phyloP scores from a whole-genome alignment of 305 asterid species.

The Fraxinus nigra region DNA sequence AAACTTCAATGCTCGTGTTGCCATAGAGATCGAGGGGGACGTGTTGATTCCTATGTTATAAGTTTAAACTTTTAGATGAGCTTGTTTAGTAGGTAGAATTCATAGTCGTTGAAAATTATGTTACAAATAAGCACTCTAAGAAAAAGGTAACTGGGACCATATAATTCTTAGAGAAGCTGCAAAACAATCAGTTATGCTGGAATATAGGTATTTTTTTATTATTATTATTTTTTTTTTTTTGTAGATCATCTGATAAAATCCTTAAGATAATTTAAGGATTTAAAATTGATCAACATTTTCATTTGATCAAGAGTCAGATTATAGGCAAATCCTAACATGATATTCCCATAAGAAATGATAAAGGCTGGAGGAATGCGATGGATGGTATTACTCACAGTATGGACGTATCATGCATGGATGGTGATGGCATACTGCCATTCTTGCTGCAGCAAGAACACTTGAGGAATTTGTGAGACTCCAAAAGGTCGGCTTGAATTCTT shows the following conservation, averaged over 20 bases:
- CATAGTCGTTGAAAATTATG: background rate
- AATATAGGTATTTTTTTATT: background rate
- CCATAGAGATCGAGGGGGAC: background rate
- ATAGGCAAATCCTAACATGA: background rate
- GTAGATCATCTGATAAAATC: background rate
- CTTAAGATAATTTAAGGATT: background rate
- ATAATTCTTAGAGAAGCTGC: background rate
- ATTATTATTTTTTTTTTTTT: background rate
- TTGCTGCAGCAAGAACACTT: constrained; percentile 80
- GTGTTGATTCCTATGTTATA: background rate
- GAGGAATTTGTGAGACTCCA: constrained; percentile 63
- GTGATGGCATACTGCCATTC: constrained; percentile 36
- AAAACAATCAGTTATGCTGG: background rate
- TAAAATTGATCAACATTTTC: background rate
- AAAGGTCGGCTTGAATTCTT: constrained; percentile 82
- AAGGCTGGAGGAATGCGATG: background rate
- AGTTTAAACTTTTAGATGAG: background rate
- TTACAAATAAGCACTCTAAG: background rate
- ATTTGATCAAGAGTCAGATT: background rate
- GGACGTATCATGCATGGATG: constrained; percentile 82
- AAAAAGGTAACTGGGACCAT: background rate
- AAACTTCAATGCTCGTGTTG: background rate
- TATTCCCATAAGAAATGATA: background rate
- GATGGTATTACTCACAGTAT: constrained; percentile 52
- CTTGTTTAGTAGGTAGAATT: background rate